Percentiles rank a stretch among this genome's conserved stretches.
These are phyloP conservation scores for Sphaerosporella brunnea DNA, from an alignment of 495 filamentous ascomycete species.

Conservation along the genomic window DNA sequence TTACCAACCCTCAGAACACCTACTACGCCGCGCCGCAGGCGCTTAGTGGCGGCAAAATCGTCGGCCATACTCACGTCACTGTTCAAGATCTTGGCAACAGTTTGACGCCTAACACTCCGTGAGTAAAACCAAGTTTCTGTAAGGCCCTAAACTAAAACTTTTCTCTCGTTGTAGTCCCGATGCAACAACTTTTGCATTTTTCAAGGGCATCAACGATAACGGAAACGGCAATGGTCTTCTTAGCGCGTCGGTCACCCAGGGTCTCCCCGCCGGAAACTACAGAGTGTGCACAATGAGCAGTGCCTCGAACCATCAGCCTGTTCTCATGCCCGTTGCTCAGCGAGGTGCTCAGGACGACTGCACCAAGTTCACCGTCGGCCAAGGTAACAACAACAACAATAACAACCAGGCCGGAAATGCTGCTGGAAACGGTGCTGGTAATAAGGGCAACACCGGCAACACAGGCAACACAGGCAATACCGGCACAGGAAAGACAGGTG, in stretches of 20 bases:
- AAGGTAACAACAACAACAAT: conserved; percentile 21
- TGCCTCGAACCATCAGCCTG: conserved; percentile 58
- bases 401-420: conserved; percentile 9
- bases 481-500: neutral
- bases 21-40: conserved; percentile 56
- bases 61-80: conserved; percentile 58
- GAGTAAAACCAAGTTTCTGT: too few relatives aligned
- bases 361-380: conserved; percentile 38
- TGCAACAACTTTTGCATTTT: conserved; percentile 45
- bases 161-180: too few relatives aligned
- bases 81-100: conserved; percentile 38
- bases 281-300: conserved; percentile 54
- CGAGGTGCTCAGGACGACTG: conserved; percentile 60
- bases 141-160: too few relatives aligned
- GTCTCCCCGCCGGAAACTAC: conserved; percentile 46
- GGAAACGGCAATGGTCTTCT: conserved; percentile 47
- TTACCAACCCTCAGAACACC: conserved; percentile 30
- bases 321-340: conserved; percentile 60
- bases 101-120: conserved; percentile 32
- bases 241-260: conserved; percentile 37
- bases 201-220: conserved; percentile 60
- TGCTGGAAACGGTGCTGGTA: conserved; percentile 8
- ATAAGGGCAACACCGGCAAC: neutral
- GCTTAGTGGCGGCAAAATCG: conserved; percentile 37
- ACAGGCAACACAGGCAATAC: neutral